Evolutionary conservation across 352 stramenopile genomes (phyloP), one percentile per base, ranked within the genome.

Genomic region (Aphanomyces invadans): DNA sequence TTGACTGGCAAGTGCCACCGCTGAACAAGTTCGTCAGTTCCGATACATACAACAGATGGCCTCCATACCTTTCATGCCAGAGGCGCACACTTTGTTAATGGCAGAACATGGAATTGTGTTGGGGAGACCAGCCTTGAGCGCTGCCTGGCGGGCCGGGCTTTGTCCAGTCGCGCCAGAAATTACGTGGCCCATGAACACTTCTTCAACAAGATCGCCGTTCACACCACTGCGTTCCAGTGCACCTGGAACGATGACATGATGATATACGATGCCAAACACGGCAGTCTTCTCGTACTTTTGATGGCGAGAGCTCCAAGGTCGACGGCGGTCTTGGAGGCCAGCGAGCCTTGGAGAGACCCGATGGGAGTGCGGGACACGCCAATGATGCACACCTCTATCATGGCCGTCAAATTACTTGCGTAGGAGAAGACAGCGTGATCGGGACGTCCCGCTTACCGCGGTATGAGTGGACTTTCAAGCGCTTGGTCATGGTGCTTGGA

Each of bases 1-100:
- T 69, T 96, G 86, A 5, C 88, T 75, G 5, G 74, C 87, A 55
- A 97, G 77, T 74, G 91, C 89, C 26, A 91, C 63, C 29, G 88
- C 80, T 83, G 33, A 7, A 57, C n/a, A 1, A 39, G 31, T 26
- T n/a, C 25, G 17, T n/a, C n/a, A n/a, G n/a, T n/a, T n/a, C n/a
- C n/a, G n/a, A n/a, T n/a, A n/a, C n/a, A n/a, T n/a, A n/a, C n/a
- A n/a, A n/a, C n/a, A n/a, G n/a, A n/a, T n/a, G n/a, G n/a, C n/a
- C n/a, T n/a, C n/a, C 29, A 9, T 66, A 69, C 62, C 62, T 66
- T 98, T 98, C 89, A 98, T 97, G 32, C 92, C 93, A 1, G 81
- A 96, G 2, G 93, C 96, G 74, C 97, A 99, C 26, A 99, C 96
- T 74, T 99, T 99, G 82, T 99, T 99, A 10, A 99, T 77, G 0